Base-by-base conservation (phyloP, 495 filamentous ascomycete genomes). In the Neurospora sp. region DNA sequence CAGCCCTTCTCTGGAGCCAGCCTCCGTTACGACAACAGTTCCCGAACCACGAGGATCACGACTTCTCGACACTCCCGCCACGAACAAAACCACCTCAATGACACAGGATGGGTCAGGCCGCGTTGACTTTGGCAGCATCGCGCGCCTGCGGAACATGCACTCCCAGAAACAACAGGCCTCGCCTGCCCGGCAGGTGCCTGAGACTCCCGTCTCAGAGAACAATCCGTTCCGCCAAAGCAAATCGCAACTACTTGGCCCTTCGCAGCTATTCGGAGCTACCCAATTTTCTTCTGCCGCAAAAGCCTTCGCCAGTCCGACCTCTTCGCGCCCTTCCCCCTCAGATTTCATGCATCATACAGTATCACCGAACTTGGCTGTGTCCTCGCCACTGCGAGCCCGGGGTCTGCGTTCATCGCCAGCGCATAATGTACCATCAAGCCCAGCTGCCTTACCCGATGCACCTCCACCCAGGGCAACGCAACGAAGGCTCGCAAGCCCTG, bases 251-350 rank as follows among this genome's bases (percentile, higher is more conserved):
- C 79, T 87, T 27, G 75, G 79, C 1, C 76, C 81, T 18, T 85
- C 84, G 16, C 84, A 86, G 74, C 73, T 87, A 20, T 87, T 87
- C 70, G 77, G 74, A 7, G 79, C 81, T 38, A 86, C 85, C 0
- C 85, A 84, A 72, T 82, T 79, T 39, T 83, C 84, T 35, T 85
- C 84, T 10, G 81, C 79, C 12, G 69, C 82, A 14, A 84, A 82
- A 69, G 54, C 54, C 27, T 74, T 78, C 37, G 77, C 75, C 39
- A 87, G 85, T 72, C 85, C 85, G 16, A 86, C 85, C 18, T 86
- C 84, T 5, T 87, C 85, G 4, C 82, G 85, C 3, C 85, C 85
- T 0, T 87, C 85, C 1, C 84, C 84, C 0, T 76, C 83, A 46
- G 75, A 82, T 9, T 83, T 84, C 38, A 73, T 73, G 27, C 77